phyloP scores from a whole-genome alignment of 2,329 filamentous ascomycete genomes.

The Calcarisporium arbuscula region DNA sequence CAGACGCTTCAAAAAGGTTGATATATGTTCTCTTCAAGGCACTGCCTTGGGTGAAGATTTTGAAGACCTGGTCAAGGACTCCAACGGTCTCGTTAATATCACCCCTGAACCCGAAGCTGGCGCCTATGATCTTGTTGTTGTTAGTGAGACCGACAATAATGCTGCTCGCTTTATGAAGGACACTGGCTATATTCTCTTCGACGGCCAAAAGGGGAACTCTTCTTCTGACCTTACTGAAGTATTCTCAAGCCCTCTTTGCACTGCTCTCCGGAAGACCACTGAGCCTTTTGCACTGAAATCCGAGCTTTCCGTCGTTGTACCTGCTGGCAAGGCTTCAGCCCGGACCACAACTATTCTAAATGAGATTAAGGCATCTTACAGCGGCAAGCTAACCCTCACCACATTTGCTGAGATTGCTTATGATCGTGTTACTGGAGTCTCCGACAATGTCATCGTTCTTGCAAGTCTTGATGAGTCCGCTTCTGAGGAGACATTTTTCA shows the following conservation, averaged over 20 bases:
- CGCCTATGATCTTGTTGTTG: slow-evolving; percentile 15
- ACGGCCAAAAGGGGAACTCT: slow-evolving; percentile 10
- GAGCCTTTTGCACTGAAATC: slow-evolving; percentile 2
- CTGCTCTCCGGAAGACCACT: slow-evolving; percentile 9
- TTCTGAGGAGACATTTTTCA: slow-evolving; percentile 11
- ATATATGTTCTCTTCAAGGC: slow-evolving; percentile 13
- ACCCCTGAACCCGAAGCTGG: slow-evolving; percentile 10
- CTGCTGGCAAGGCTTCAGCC: slow-evolving; percentile 8
- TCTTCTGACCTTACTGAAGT: slow-evolving; percentile 9
- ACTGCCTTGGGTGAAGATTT: slow-evolving; percentile 8
- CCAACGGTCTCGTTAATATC: slow-evolving; percentile 9
- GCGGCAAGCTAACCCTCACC: slow-evolving; percentile 8
- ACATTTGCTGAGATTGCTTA: slow-evolving; percentile 12
- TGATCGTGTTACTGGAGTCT: slow-evolving; percentile 3
- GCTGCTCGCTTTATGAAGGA: slow-evolving; percentile 12
- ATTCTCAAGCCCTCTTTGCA: slow-evolving; percentile 10
- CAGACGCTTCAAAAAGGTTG: slow-evolving; percentile 13
- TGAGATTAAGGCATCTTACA: slow-evolving; percentile 8
- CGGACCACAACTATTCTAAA: slow-evolving; percentile 10
- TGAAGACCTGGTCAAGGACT: slow-evolving; percentile 5
- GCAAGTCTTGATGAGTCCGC: slow-evolving; percentile 13
- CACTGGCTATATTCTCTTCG: slow-evolving; percentile 44
- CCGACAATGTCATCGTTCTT: slow-evolving; percentile 14
- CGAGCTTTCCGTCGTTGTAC: slow-evolving; percentile 13
- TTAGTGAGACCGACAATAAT: slow-evolving; percentile 13